Evolutionary conservation across 2,329 filamentous ascomycete genomes (phyloP).

Genomic region (Botryosphaeria agaves): DNA sequence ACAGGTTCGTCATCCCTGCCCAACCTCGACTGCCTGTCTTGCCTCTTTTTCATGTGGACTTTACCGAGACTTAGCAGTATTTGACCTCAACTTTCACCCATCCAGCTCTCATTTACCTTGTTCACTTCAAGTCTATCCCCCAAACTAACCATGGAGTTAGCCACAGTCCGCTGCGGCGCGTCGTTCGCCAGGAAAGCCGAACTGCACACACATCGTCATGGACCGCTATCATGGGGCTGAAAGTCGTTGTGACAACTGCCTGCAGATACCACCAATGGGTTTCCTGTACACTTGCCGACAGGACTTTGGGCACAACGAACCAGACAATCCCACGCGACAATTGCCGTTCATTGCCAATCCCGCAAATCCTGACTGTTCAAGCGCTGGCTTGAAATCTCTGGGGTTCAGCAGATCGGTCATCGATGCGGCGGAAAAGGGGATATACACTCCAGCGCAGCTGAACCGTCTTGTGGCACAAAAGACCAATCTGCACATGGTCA

Average conservation of each 20-base stretch:
- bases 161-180: too few species aligned
- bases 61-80: too few species aligned
- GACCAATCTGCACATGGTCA: constrained; percentile 12
- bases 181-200: constrained; percentile 8
- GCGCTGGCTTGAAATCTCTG: too few species aligned
- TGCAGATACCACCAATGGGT: constrained; percentile 37
- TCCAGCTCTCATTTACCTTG: too few species aligned
- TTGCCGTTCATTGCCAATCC: neutral
- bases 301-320: constrained; percentile 25
- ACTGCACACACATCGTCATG: constrained; percentile 53
- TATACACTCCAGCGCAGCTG: constrained; percentile 25
- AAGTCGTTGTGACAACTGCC: constrained; percentile 43
- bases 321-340: neutral
- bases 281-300: constrained; percentile 62
- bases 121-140: too few species aligned
- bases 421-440: constrained; percentile 21
- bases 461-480: constrained; percentile 24
- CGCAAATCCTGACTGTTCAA: constrained; percentile 3
- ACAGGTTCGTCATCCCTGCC: too few species aligned
- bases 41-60: too few species aligned
- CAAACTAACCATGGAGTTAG: too few species aligned
- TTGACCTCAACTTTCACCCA: too few species aligned
- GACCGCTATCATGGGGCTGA: constrained; percentile 41
- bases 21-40: too few species aligned
- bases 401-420: constrained; percentile 23